Percentiles rank a stretch among this genome's conserved stretches.
phyloP scores from a whole-genome alignment of 352 stramenopile species.

The Thalassiosira mediterranea region DNA sequence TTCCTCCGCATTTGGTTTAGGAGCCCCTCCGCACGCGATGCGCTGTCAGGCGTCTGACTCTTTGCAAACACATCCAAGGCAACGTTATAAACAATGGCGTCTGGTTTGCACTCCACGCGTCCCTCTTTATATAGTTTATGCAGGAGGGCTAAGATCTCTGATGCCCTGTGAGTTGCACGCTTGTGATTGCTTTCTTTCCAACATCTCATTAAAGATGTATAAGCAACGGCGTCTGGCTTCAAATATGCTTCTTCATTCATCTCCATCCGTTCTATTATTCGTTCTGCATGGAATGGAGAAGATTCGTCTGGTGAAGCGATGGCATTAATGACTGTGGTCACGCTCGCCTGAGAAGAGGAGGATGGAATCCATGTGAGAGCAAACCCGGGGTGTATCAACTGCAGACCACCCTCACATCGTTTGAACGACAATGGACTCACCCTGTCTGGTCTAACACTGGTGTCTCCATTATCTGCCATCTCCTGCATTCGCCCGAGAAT shows the following conservation, averaged over 20 bases:
- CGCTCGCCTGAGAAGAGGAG: no score
- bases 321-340: constrained; percentile 53
- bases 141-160: constrained; percentile 43
- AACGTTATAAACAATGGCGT: constrained; percentile 46
- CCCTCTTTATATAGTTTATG: constrained; percentile 39
- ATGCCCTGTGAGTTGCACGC: constrained; percentile 22
- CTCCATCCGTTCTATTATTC: constrained; percentile 49
- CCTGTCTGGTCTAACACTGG: constrained; percentile 35
- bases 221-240: constrained; percentile 44
- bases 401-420: no score
- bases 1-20: constrained; percentile 37
- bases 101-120: constrained; percentile 41
- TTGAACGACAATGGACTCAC: no score
- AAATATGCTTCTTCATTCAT: constrained; percentile 34
- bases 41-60: constrained; percentile 14
- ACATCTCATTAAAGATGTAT: constrained; percentile 51
- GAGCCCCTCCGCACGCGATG: constrained; percentile 37
- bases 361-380: no score
- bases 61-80: constrained; percentile 48
- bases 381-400: no score
- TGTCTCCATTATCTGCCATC: constrained; percentile 37
- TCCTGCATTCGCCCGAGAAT: constrained; percentile 37
- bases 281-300: constrained; percentile 30
- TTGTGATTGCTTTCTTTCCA: constrained; percentile 36
- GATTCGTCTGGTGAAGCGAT: constrained; percentile 20